Evolutionary conservation across 2,329 filamentous ascomycete genomes (phyloP).

Genomic region (Fusarium sp.): DNA sequence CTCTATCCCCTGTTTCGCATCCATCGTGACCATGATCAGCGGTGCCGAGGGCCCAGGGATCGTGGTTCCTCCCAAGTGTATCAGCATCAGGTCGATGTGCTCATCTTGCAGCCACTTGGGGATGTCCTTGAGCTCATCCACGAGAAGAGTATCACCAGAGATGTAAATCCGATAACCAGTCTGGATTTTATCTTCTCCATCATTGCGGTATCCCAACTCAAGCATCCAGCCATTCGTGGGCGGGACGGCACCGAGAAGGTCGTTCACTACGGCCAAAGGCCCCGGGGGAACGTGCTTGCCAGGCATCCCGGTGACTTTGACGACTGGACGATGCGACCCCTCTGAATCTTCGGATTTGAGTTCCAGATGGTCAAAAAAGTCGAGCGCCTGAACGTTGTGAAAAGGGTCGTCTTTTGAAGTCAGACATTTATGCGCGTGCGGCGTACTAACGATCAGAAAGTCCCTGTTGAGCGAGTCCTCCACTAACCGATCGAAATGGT

Average conservation of each 20-base stretch:
- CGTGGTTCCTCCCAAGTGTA: constrained; percentile 76
- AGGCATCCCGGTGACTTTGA: constrained; percentile 73
- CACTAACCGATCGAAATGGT: constrained; percentile 60
- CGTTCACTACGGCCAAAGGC: constrained; percentile 55
- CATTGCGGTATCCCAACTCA: constrained; percentile 67
- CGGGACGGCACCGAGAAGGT: constrained; percentile 64
- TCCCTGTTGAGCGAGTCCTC: constrained; percentile 60
- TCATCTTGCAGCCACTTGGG: constrained; percentile 67
- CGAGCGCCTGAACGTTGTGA: constrained; percentile 67
- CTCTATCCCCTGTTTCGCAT: constrained; percentile 73
- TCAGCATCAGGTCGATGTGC: constrained; percentile 75
- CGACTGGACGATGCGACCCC: constrained; percentile 54
- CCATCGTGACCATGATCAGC: constrained; percentile 78
- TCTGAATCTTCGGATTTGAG: constrained; percentile 9
- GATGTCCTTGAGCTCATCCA: constrained; percentile 71
- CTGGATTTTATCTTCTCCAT: constrained; percentile 53
- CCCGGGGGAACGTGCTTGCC: constrained; percentile 72
- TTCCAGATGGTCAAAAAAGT: constrained; percentile 67
- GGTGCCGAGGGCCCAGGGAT: constrained; percentile 72
- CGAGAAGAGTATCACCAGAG: constrained; percentile 74
- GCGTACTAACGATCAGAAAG: constrained; percentile 75
- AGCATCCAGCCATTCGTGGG: constrained; percentile 78
- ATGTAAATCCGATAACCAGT: constrained; percentile 75
- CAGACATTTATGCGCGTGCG: constrained; percentile 70
- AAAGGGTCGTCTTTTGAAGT: constrained; percentile 65